Evolutionary conservation across 495 filamentous ascomycete species (phyloP), one percentile per base, ranked within the genome.

Genomic region (Evernia prunastri): DNA sequence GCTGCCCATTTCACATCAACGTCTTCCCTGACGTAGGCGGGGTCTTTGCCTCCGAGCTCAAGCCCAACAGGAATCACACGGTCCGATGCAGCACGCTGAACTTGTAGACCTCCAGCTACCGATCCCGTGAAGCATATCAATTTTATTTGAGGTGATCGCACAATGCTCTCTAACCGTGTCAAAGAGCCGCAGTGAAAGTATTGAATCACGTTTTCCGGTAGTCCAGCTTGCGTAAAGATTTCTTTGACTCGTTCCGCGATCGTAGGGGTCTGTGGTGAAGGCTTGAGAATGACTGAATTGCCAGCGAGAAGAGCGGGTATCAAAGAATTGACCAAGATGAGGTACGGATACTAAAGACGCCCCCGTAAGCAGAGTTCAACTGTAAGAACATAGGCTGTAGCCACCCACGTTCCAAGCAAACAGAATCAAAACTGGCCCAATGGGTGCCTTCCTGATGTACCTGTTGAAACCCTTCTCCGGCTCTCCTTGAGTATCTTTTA

Each of bases 81-180:
- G 67, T 90, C 87, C 3, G 88, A 81, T 15, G 92, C 91, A 9
- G 89, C 89, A 66, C 84, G 82, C 71, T 96, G 91, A n/a, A 96
- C 87, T 1, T 87, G 82, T 49, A 96, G 76, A 12, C 92, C 92
- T 47, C 91, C 90, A 33, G 87, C 86, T 3, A 96, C 89, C 7
- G 92, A 96, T n/a, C 92, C 92, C 3, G 92, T 96, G 73, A 97
- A 97, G 75, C 90, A 92, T 49, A 96, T 82, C 15, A 90, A 78
- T 40, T 84, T 78, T 61, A 97, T 81, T 62, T 86, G 81, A 0
- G 90, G 88, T 53, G 88, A 82, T n/a, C 84, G 78, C 39, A 92
- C 81, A 27, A 97, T 74, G 2, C 82, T 78, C 72, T 93, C 88
- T 61, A 97, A 84, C 43, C 84, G 80, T 39, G 76, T 71, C 25